Evolutionary conservation across 352 stramenopile species (phyloP).

Genomic region (Globisporangium nodosum): DNA sequence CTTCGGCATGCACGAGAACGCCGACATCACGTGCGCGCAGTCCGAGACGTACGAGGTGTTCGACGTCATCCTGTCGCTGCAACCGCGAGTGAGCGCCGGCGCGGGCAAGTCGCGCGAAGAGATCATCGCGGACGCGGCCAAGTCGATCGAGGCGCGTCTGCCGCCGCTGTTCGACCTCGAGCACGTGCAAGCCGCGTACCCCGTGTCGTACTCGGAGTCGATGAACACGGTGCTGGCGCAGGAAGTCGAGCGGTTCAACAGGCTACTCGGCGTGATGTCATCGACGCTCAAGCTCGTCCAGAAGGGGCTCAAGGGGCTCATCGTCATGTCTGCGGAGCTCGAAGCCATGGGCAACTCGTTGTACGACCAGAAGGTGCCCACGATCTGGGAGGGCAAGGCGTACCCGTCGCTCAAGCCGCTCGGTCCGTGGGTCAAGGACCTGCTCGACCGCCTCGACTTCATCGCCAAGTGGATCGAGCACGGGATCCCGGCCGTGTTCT

Average conservation of each 20-base stretch:
- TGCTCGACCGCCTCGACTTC: slow-evolving; percentile 75
- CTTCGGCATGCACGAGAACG: slow-evolving; percentile 94
- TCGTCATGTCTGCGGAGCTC: slow-evolving; percentile 84
- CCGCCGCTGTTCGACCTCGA: slow-evolving; percentile 73
- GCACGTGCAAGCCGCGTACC: slow-evolving; percentile 77
- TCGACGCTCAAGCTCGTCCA: slow-evolving; percentile 66
- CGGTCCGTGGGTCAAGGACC: slow-evolving; percentile 82
- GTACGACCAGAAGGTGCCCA: slow-evolving; percentile 88
- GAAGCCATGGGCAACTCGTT: slow-evolving; percentile 83
- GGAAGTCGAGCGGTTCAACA: slow-evolving; percentile 83
- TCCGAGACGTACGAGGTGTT: slow-evolving; percentile 87
- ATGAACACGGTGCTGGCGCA: slow-evolving; percentile 95
- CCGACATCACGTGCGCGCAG: slow-evolving; percentile 90
- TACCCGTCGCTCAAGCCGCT: slow-evolving; percentile 91
- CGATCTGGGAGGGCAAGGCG: slow-evolving; percentile 82
- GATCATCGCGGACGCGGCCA: slow-evolving; percentile 68
- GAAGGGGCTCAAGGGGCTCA: slow-evolving; percentile 65
- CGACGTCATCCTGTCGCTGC: slow-evolving; percentile 81
- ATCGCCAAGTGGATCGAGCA: slow-evolving; percentile 65
- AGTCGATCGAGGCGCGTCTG: slow-evolving; percentile 61
- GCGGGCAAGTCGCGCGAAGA: slow-evolving; percentile 72
- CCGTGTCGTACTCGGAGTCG: slow-evolving; percentile 89
- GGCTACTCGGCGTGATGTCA: slow-evolving; percentile 60
- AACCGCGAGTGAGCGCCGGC: slow-evolving; percentile 60
- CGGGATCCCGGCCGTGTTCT: slow-evolving; percentile 81